Percentiles rank a stretch among this genome's conserved stretches.
phyloP scores from a whole-genome alignment of 169 alveolate genomes.

The Plasmodium inui region DNA sequence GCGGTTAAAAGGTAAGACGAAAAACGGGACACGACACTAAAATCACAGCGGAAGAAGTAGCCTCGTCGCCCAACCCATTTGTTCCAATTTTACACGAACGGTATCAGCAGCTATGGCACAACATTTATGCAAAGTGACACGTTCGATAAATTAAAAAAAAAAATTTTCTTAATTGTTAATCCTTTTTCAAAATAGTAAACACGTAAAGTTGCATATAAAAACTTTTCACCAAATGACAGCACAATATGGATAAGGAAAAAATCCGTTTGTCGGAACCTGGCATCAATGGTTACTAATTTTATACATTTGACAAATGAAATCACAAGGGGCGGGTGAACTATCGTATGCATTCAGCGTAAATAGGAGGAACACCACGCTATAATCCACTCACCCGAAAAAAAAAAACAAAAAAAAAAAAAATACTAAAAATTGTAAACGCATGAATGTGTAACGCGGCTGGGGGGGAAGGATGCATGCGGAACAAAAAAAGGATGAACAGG shows the following conservation, averaged over 20 bases:
- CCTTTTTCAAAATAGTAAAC: slow-evolving; percentile 3
- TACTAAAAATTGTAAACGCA: neutral
- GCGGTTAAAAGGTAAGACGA: neutral
- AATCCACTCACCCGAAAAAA: neutral
- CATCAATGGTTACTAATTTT: neutral
- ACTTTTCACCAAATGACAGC: neutral
- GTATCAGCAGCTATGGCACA: neutral
- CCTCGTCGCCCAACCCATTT: neutral
- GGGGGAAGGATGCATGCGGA: neutral
- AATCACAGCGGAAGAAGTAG: neutral
- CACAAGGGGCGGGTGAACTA: neutral
- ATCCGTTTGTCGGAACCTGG: neutral
- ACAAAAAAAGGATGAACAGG: neutral
- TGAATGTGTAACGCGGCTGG: neutral
- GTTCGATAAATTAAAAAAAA: neutral
- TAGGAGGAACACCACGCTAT: neutral
- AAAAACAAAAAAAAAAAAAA: neutral
- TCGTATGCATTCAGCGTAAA: neutral
- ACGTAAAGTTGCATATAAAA: neutral
- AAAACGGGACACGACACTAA: neutral
- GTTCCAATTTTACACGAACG: neutral
- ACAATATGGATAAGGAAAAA: neutral
- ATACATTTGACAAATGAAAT: neutral
- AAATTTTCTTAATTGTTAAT: neutral
- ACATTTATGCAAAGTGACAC: neutral